A percentile compares a stretch with the other conserved stretches of the same genome.
Evolutionary conservation across 805 yeast species (phyloP).

Genomic region (Lipomyces spencermartinsiae): DNA sequence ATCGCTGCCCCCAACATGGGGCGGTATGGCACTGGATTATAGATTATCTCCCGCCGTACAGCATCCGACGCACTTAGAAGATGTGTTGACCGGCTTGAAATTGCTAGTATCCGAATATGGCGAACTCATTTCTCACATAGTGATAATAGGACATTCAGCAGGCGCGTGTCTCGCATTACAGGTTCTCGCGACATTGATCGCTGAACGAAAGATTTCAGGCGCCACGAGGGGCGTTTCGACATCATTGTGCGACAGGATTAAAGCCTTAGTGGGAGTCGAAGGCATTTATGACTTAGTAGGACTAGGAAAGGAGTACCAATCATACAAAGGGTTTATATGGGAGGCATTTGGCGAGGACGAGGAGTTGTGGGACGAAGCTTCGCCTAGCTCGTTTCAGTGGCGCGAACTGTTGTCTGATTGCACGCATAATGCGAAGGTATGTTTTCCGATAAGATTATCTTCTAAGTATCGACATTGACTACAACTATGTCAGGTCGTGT

Average conservation of each 20-base stretch:
- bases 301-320: constrained; percentile 64
- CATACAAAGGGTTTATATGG: constrained; percentile 58
- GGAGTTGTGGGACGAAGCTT: constrained; percentile 33
- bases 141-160: constrained; percentile 71
- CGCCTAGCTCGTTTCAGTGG: constrained; percentile 26
- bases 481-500: constrained; percentile 40
- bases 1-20: constrained; percentile 23
- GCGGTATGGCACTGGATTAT: constrained; percentile 39
- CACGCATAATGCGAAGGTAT: constrained; percentile 8
- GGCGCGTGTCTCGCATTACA: constrained; percentile 71
- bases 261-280: constrained; percentile 54
- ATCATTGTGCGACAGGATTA: background rate
- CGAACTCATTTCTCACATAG: constrained; percentile 30
- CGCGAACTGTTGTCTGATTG: background rate
- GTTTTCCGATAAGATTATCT: background rate
- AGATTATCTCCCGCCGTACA: constrained; percentile 47
- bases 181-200: constrained; percentile 39
- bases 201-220: constrained; percentile 5
- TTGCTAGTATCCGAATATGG: constrained; percentile 34
- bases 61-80: constrained; percentile 65
- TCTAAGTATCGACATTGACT: background rate
- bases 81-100: constrained; percentile 55
- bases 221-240: background rate
- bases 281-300: constrained; percentile 66
- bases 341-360: constrained; percentile 58